Evolutionary conservation across 2,329 filamentous ascomycete genomes (phyloP), one percentile per base, ranked within the genome.

Genomic region (Cercospora zeina): DNA sequence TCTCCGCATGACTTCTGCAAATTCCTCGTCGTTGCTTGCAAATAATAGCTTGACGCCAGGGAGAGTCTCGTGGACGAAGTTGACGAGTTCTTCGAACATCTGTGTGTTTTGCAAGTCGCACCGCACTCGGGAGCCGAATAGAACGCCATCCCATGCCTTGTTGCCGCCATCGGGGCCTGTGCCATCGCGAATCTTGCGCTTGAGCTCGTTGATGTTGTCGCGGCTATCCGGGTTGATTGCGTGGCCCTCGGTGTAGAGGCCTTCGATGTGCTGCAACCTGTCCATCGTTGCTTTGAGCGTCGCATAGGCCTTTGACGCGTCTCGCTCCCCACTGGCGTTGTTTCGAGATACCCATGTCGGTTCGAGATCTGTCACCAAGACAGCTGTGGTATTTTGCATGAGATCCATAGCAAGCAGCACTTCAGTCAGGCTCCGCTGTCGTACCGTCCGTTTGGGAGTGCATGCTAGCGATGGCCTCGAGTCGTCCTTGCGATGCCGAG

Each of bases 101-200:
- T 9, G 36, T 14, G 50, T 60, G n/a, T 49, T 33, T 14, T 34
- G 19, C 1, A 27, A 7, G 5, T 54, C 58, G 34, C 33, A 36
- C 36, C 50, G 24, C 27, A 55, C n/a, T 4, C 16, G 21, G 31
- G 49, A 14, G 30, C 56, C 57, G 11, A 54, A 16, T 10, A 60
- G 11, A 1, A 60, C 50, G 13, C 50, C 58, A 37, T 54, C 30
- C 58, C 58, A 60, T 8, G 50, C 58, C n/a, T 54, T 37, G 19
- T 45, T 60, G 14, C 58, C 58, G 14, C 58, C 58, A 16, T 60
- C 58, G 2, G 58, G 58, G 1, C 58, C 58, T 1, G 50, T 36
- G 3, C 58, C 58, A 54, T 60, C 58, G n/a, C 58, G 50, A 10
- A 60, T 60, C 37, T 60, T 60, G 34, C 58, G 58, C 37, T 60